Base-by-base conservation (phyloP, 1,284 basidiomycete species). In the Ganoderma lucidum region DNA sequence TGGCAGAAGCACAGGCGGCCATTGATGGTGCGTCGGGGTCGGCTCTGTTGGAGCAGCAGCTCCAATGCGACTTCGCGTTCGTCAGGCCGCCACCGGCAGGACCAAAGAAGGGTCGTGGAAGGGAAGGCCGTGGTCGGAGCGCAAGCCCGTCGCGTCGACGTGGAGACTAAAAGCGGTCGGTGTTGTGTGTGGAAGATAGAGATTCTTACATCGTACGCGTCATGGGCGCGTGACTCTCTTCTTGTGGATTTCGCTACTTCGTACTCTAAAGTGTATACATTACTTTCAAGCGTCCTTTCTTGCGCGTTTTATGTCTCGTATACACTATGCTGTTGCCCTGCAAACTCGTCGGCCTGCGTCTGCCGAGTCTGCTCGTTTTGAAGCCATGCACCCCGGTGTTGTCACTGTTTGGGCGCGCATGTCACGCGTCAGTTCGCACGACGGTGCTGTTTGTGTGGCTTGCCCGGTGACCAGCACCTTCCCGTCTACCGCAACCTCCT, bases 31-130 rank as follows among this genome's bases (percentile, higher is more conserved):
- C 94, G 32, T 90, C 92, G 42, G 95, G 95, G 5, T 92, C 95
- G 9, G 86, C 89, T 15, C 83, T 99, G 69, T 83, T 99, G 70
- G 97, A 98, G 77, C 94, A 99, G 82, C 85, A 83, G 42, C 87
- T 99, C 59, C 90, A 94, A 74, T 97, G 96, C 76, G 97, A 99
- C 79, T 99, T 96, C 80, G 97, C 95, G 0, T 99, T 99, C 78
- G 93, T 98, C 44, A 89, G 96, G 56, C 95, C 96, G 32, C 95
- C 96, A 58, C 90, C 93, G 1, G 85, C 91, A 30, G 93, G 91
- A 0, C 92, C 93, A 3, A 93, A 91, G 80, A 92, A 91, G 75
- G 90, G 90, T 12, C 83, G 91, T 71, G 87, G 89, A 56, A 83
- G 86, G 32, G 87, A 84, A 62, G 82, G 80, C 10, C 80, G 93